Conservation (phyloP, 1,139 yeast genomes). For the Nakaseomyces delphensis region DNA sequence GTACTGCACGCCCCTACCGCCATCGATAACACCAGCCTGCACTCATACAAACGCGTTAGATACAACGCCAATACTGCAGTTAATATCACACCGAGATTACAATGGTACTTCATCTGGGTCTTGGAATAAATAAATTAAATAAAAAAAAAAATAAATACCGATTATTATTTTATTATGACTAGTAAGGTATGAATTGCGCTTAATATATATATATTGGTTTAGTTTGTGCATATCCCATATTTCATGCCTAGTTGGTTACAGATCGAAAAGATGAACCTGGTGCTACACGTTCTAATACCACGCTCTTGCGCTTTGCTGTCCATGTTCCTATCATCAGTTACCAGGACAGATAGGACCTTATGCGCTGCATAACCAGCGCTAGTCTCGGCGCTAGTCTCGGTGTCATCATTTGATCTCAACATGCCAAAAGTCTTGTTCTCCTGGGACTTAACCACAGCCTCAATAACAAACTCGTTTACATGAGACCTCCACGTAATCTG, state of each 20-base stretch:
- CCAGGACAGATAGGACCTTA: constrained; percentile 48
- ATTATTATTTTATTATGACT: background rate
- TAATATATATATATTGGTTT: background rate
- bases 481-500: constrained; percentile 36
- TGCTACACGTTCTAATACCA: constrained; percentile 37
- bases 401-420: constrained; percentile 4
- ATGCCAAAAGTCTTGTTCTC: constrained; percentile 16
- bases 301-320: constrained; percentile 54
- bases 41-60: background rate
- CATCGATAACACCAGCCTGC: background rate
- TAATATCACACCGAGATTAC: background rate
- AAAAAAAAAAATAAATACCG: background rate
- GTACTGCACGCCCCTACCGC: background rate
- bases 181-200: too few species aligned
- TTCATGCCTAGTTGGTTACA: constrained; percentile 16
- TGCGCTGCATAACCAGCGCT: background rate
- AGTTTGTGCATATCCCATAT: constrained; percentile 7
- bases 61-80: background rate
- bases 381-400: too few species aligned
- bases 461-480: constrained; percentile 36
- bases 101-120: constrained; percentile 7
- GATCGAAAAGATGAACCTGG: constrained; percentile 30
- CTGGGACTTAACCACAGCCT: constrained; percentile 31
- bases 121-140: constrained; percentile 3
- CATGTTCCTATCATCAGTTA: constrained; percentile 70